phyloP scores from a whole-genome alignment of 768 basidiomycete genomes.

The Tylopilus sp. region DNA sequence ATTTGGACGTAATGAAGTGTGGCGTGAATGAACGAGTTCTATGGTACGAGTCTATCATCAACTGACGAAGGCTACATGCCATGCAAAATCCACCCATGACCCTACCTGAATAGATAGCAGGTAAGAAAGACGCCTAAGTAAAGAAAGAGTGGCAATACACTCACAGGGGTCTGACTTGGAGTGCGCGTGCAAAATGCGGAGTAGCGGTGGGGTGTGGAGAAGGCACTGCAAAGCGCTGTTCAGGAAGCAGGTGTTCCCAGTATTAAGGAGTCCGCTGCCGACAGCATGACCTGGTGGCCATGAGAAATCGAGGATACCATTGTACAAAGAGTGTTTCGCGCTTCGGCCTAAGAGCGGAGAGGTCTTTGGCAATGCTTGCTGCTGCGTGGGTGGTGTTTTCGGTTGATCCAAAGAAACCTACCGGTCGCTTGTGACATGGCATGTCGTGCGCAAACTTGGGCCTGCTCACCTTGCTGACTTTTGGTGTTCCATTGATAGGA shows the following conservation, averaged over 20 bases:
- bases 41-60: conserved; percentile 53
- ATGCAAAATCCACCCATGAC: conserved; percentile 66
- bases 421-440: neutral
- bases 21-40: conserved; percentile 57
- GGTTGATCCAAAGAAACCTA: conserved; percentile 18
- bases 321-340: conserved; percentile 42
- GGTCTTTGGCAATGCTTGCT: conserved; percentile 28
- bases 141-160: conserved; percentile 26
- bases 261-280: conserved; percentile 74
- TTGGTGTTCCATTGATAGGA: conserved; percentile 71
- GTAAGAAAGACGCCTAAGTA: conserved; percentile 1
- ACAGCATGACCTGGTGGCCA: conserved; percentile 53
- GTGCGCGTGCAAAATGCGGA: conserved; percentile 56
- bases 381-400: conserved; percentile 25
- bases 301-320: conserved; percentile 53
- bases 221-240: conserved; percentile 94
- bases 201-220: conserved; percentile 86
- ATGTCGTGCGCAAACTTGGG: neutral
- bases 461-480: conserved; percentile 46
- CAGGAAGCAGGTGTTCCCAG: conserved; percentile 92
- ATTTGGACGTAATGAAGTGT: conserved; percentile 55
- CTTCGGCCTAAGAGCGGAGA: conserved; percentile 21
- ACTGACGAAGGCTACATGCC: conserved; percentile 62
- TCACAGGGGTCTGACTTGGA: conserved; percentile 52
- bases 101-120: conserved; percentile 33